These are phyloP conservation scores for Acarospora socialis DNA, from an alignment of 2,329 filamentous ascomycete genomes.

Conservation along the genomic window DNA sequence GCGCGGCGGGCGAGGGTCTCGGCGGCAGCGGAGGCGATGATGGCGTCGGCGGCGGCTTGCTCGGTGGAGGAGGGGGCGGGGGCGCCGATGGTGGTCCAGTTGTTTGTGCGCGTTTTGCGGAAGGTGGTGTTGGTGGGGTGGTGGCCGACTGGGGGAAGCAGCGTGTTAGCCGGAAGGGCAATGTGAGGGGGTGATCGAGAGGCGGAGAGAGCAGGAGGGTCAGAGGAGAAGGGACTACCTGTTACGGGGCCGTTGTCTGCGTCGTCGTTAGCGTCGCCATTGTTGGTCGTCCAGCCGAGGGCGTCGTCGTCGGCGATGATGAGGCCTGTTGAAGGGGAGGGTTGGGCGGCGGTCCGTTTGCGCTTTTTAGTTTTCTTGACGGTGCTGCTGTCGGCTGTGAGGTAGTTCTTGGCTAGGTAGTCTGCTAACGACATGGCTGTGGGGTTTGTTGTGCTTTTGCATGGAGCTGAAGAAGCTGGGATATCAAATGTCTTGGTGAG, in stretches of 20 bases:
- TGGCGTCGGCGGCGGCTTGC: slow-evolving; percentile 60
- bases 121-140: slow-evolving; percentile 38
- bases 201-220: slow-evolving; percentile 24
- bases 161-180: slow-evolving; percentile 18
- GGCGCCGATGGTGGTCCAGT: slow-evolving; percentile 59
- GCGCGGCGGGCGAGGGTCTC: slow-evolving; percentile 44
- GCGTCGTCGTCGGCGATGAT: slow-evolving; percentile 14
- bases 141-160: slow-evolving; percentile 8
- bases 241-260: slow-evolving; percentile 38
- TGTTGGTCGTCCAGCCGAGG: slow-evolving; percentile 23
- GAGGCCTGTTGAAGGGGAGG: slow-evolving; percentile 20
- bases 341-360: slow-evolving; percentile 30
- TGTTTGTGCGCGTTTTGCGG: slow-evolving; percentile 60
- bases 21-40: slow-evolving; percentile 56
- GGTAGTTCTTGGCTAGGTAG: slow-evolving; percentile 86
- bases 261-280: slow-evolving; percentile 39
- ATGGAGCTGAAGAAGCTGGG: too few species aligned
- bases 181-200: slow-evolving; percentile 18
- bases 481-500: too few species aligned
- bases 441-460: slow-evolving; percentile 2
- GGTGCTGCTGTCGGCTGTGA: slow-evolving; percentile 45
- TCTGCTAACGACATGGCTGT: slow-evolving; percentile 51
- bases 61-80: slow-evolving; percentile 35
- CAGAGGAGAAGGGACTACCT: slow-evolving; percentile 23
- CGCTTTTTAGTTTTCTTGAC: slow-evolving; percentile 38